Evolutionary conservation across 2,329 filamentous ascomycete genomes (phyloP), one percentile per base, ranked within the genome.

Genomic region (Leptographium galeiforme): DNA sequence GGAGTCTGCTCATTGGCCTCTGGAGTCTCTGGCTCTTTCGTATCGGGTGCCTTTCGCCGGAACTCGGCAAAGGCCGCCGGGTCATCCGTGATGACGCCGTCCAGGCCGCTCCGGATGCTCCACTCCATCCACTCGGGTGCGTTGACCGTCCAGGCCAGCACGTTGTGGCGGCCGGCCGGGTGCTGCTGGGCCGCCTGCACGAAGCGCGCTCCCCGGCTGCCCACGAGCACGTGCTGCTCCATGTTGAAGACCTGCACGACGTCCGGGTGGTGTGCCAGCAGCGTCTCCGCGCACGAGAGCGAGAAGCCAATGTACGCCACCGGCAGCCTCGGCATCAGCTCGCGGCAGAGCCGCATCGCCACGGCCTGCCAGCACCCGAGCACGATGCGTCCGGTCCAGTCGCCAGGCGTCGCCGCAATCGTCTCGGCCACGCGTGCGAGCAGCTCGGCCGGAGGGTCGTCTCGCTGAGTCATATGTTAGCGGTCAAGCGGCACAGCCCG

Each of bases 101-200:
- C 87, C 1, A 95, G 70, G 32, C 61, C 61, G 44, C 77, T 69
- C 33, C 73, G 67, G 38, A 95, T 79, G 58, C 81, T 77, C 88
- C 89, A 95, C 61, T 81, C 77, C 90, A 97, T 96, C 68, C 81
- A 78, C 50, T 75, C 72, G 57, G 79, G 77, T 14, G 85, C 77
- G 64, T 97, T 95, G 50, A 95, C 86, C 0, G 90, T 96, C 91
- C 91, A 97, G 0, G 81, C 77, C 61, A 85, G 83, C 6, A 96
- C 71, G 5, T 77, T 75, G 25, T 85, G 76, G 16, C 73, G 69
- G 2, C 72, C 70, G 48, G 69, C 64, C 13, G 43, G 12, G 25
- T n/a, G 13, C 56, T 75, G 36, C 56, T 75, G 75, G 32, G 80
- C 78, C 53, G 83, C 76, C 13, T 72, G 71, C 16, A 89, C 67